Evolutionary conservation across 768 basidiomycete genomes (phyloP).

Genomic region (Cytidiella melzeri): DNA sequence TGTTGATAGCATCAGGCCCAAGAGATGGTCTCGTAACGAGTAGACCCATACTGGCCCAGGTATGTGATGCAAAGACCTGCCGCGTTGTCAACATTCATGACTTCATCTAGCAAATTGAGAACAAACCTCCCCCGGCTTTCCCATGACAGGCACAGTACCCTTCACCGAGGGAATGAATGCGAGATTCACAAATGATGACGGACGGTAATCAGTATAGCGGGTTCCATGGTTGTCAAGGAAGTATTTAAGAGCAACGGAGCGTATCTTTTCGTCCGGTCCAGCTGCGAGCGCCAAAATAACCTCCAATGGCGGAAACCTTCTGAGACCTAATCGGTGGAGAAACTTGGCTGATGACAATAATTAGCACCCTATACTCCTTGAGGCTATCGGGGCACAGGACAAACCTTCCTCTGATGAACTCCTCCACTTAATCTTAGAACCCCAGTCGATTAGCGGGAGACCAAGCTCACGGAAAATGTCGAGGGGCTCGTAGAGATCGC

Average conservation of each 20-base stretch:
- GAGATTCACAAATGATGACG: slow-evolving; percentile 46
- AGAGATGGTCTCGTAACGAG: slow-evolving; percentile 51
- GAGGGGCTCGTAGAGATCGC: slow-evolving; percentile 80
- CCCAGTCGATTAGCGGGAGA: slow-evolving; percentile 88
- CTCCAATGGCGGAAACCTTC: slow-evolving; percentile 60
- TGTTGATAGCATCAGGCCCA: slow-evolving; percentile 45
- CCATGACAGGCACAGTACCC: slow-evolving; percentile 46
- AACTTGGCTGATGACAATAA: slow-evolving; percentile 57
- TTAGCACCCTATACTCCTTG: neutral
- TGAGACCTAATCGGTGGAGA: slow-evolving; percentile 64
- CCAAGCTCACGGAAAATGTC: slow-evolving; percentile 65
- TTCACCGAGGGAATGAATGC: slow-evolving; percentile 76
- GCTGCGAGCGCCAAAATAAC: slow-evolving; percentile 66
- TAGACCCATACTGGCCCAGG: slow-evolving; percentile 77
- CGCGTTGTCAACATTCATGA: too few relatives aligned
- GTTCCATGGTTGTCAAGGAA: slow-evolving; percentile 66
- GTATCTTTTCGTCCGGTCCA: slow-evolving; percentile 41
- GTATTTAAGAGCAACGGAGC: slow-evolving; percentile 70
- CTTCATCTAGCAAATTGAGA: neutral
- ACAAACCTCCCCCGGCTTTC: slow-evolving; percentile 59
- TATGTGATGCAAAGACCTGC: slow-evolving; percentile 66
- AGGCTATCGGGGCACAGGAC: slow-evolving; percentile 1
- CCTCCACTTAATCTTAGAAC: slow-evolving; percentile 70
- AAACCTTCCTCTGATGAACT: slow-evolving; percentile 80
- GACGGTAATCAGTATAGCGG: slow-evolving; percentile 55